Evolutionary conservation across 1,284 basidiomycete species (phyloP), one percentile per base, ranked within the genome.

Genomic region (Melampsora allii-populina): DNA sequence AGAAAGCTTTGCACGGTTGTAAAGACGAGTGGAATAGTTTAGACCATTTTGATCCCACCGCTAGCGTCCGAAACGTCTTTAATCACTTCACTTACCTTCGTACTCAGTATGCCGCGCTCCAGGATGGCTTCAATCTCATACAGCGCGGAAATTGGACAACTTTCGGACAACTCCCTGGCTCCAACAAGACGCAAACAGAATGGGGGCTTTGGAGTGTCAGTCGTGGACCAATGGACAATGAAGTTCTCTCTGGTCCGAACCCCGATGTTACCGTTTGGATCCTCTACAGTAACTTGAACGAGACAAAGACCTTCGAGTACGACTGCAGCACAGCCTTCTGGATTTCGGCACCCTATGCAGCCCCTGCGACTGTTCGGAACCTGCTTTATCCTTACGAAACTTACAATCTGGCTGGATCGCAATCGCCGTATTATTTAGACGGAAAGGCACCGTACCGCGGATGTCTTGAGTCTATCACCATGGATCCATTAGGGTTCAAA

Each of bases 1-100:
- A 90, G 76, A 88, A 87, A 78, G 83, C 89, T 5, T 81, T 91
- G 45, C 83, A 91, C 29, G 92, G 91, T 66, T 95, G 92, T 80
- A 79, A 88, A 73, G 91, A 94, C 80, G 87, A 89, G 78, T 91
- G 89, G 90, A 93, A 94, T 80, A 87, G 89, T 2, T 86, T 93
- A 29, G 92, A 95, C 80, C 92, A 94, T 81, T 94, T 94, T 81
- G 92, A 95, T 82, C 91, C 92, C n/a, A 94, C 92, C 0, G 84
- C 88, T 2, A 87, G 89, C 78, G 85, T 86, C 48, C 87, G 89
- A 50, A 88, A 91, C 67, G 81, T 91, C 75, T 87, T 91, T 78
- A 81, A 86, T 39, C 90, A 90, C 74, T 88, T 91, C 82, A 82
- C 88, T 76, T 85, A 87, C 78, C 84, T 94, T 33, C 89, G 92